Percentiles rank a stretch among this genome's conserved stretches.
phyloP scores from a whole-genome alignment of 257 asterid species.

The Solanum virginianum region DNA sequence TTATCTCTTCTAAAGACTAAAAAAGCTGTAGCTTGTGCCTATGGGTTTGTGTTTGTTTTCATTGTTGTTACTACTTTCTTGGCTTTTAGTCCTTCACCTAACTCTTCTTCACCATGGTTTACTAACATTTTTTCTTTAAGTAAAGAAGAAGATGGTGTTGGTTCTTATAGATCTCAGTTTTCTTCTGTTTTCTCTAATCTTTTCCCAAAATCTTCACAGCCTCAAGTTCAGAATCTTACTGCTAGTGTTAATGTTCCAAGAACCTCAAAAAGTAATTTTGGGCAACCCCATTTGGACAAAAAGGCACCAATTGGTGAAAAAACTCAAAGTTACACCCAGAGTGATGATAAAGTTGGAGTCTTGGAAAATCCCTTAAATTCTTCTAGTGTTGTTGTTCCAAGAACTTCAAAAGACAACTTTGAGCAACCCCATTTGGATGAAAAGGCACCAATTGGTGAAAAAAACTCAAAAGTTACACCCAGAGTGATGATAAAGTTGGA shows the following conservation, averaged over 20 bases:
- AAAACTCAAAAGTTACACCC: neutral
- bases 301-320: neutral
- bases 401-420: neutral
- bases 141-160: neutral
- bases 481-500: constrained; percentile 6
- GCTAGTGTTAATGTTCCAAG: neutral
- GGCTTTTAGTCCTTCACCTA: constrained; percentile 53
- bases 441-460: neutral
- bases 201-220: constrained; percentile 31
- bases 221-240: neutral
- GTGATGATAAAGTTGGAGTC: constrained; percentile 7
- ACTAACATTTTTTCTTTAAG: constrained; percentile 19
- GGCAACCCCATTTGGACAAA: constrained; percentile 4
- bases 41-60: constrained; percentile 40
- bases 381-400: neutral
- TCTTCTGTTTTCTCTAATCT: constrained; percentile 20
- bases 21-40: constrained; percentile 32
- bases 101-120: constrained; percentile 58
- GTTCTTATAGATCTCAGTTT: neutral
- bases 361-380: too few relatives aligned
- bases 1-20: constrained; percentile 28
- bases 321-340: neutral
- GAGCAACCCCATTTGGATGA: constrained; percentile 7
- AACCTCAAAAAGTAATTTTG: neutral
- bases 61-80: constrained; percentile 57